phyloP scores from a whole-genome alignment of 106 monocot genomes.

The Dendrobium nobile region DNA sequence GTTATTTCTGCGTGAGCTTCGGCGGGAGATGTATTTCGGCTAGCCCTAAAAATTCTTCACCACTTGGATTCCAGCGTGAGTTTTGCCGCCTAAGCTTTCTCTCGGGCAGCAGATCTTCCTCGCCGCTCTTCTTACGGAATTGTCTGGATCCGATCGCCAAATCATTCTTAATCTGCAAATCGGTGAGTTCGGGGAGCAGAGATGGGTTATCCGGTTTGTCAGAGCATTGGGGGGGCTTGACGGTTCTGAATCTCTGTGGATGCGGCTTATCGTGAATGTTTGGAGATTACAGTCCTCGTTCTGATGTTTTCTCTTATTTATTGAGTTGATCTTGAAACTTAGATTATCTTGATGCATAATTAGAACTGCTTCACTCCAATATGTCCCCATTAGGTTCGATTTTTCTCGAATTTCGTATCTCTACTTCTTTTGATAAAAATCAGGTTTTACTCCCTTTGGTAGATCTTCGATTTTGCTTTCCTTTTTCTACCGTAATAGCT shows the following conservation, averaged over 20 bases:
- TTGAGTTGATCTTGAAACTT: neutral
- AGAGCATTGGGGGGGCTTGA: conserved; percentile 70
- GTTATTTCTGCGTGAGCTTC: no score
- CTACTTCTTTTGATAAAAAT: neutral
- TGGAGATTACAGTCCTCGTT: neutral
- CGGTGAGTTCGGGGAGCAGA: conserved; percentile 11
- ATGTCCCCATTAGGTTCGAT: neutral
- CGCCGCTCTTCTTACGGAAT: no score
- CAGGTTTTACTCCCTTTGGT: neutral
- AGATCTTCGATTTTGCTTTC: no score
- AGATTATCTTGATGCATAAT: neutral
- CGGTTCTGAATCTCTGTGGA: conserved; percentile 46
- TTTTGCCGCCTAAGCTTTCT: no score
- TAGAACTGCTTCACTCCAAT: neutral
- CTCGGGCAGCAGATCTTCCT: no score
- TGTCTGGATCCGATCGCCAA: no score
- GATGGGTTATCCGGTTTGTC: conserved; percentile 25
- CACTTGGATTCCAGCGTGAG: no score
- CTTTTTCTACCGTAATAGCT: neutral
- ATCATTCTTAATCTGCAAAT: no score
- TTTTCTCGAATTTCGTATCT: neutral
- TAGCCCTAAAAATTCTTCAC: no score
- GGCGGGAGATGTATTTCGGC: no score
- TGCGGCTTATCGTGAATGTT: conserved; percentile 48
- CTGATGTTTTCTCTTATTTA: neutral